Percentiles rank a stretch among this genome's conserved stretches.
These are phyloP conservation scores for Neurospora sp. DNA, from an alignment of 2,329 filamentous ascomycete species.

Conservation along the genomic window DNA sequence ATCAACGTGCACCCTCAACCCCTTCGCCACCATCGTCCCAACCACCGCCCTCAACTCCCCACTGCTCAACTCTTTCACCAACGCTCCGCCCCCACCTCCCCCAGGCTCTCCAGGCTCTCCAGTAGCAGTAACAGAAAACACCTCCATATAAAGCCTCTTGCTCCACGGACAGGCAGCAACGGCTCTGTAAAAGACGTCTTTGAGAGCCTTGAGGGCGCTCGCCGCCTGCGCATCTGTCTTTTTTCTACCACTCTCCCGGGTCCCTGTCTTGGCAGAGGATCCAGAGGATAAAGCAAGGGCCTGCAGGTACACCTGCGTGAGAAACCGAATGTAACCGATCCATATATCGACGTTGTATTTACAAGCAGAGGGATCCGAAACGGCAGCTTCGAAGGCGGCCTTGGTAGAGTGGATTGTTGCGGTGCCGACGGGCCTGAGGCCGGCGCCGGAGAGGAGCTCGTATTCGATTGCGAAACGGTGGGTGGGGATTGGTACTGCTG, in stretches of 20 bases:
- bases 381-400: slow-evolving; percentile 29
- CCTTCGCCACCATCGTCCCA: slow-evolving; percentile 37
- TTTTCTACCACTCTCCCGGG: slow-evolving; percentile 1
- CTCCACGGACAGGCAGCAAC: slow-evolving; percentile 38
- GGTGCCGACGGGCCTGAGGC: slow-evolving; percentile 8
- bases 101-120: not conserved
- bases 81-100: slow-evolving; percentile 14
- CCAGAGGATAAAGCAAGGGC: not conserved
- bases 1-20: slow-evolving; percentile 40
- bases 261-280: not conserved
- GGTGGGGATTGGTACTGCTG: slow-evolving; percentile 32
- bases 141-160: slow-evolving; percentile 41
- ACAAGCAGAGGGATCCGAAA: slow-evolving; percentile 27
- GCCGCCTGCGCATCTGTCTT: slow-evolving; percentile 23
- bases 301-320: not conserved
- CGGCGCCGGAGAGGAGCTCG: slow-evolving; percentile 26
- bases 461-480: slow-evolving; percentile 42
- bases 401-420: slow-evolving; percentile 42
- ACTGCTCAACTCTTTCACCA: slow-evolving; percentile 33
- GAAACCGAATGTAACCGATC: slow-evolving; percentile 39
- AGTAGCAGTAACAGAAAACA: slow-evolving; percentile 24
- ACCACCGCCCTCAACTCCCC: slow-evolving; percentile 40
- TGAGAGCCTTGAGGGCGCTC: slow-evolving; percentile 23
- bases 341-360: slow-evolving; percentile 35
- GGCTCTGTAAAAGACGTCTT: slow-evolving; percentile 38